Conservation (phyloP, 192 early-diverging fungal species). For the Nowakowskiella sp. region DNA sequence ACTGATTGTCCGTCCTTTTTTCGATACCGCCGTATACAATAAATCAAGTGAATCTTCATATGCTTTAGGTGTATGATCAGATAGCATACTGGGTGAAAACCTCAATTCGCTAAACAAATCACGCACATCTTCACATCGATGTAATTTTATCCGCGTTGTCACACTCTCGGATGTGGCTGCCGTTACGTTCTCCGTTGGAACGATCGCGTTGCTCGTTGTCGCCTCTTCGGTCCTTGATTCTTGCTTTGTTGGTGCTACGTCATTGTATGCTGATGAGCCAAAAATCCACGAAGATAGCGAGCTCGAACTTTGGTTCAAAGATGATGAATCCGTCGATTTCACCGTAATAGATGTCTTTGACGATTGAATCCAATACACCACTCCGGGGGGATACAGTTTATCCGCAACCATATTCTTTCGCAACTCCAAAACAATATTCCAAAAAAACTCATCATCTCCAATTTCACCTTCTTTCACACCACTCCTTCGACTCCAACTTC, state of each 20-base stretch:
- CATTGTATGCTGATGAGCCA: not conserved
- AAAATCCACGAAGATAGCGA: not conserved
- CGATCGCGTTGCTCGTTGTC: too few relatives aligned
- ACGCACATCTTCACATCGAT: slow-evolving; percentile 64
- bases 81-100: slow-evolving; percentile 69
- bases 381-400: slow-evolving; percentile 72
- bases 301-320: not conserved
- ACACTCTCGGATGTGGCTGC: too few relatives aligned
- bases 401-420: slow-evolving; percentile 71
- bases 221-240: not conserved
- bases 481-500: not conserved
- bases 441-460: slow-evolving; percentile 70
- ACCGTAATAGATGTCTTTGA: slow-evolving; percentile 7
- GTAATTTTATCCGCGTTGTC: slow-evolving; percentile 29
- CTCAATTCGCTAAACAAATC: slow-evolving; percentile 73
- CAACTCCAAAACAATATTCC: slow-evolving; percentile 72
- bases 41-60: slow-evolving; percentile 54
- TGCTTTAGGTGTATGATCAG: slow-evolving; percentile 64
- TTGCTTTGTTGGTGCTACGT: not conserved
- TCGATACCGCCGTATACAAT: slow-evolving; percentile 17
- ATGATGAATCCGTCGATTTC: not conserved
- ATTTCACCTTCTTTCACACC: slow-evolving; percentile 5
- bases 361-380: slow-evolving; percentile 54
- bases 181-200: too few relatives aligned
- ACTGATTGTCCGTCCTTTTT: too few relatives aligned